Conservation (phyloP, 495 filamentous ascomycete species). For the Diplogelasinospora grovesii region DNA sequence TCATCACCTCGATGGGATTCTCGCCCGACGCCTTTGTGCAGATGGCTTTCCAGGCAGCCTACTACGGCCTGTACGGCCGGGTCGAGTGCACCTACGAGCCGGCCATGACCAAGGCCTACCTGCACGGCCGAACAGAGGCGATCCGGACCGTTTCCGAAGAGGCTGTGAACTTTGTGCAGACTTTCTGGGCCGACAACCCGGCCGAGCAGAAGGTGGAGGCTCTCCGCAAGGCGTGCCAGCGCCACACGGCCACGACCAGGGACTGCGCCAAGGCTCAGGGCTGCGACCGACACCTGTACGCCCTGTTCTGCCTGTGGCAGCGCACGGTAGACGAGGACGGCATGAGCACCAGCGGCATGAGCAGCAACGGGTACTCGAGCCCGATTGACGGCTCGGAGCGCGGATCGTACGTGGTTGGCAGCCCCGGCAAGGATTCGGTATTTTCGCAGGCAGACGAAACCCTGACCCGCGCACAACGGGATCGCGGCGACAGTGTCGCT, state of each 20-base stretch:
- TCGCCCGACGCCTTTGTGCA: conserved; percentile 97
- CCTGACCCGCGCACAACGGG: conserved; percentile 22
- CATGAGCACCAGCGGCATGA: conserved; percentile 44
- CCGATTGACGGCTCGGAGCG: conserved; percentile 46
- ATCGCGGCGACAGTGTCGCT: conserved; percentile 31
- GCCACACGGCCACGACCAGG: conserved; percentile 71
- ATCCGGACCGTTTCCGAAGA: conserved; percentile 80
- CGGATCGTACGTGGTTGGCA: conserved; percentile 44
- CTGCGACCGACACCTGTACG: conserved; percentile 91
- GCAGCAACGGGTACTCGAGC: conserved; percentile 52
- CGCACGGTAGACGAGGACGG: conserved; percentile 71
- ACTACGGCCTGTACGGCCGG: conserved; percentile 93
- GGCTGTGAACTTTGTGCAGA: conserved; percentile 76
- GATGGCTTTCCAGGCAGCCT: conserved; percentile 98
- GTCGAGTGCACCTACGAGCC: conserved; percentile 96
- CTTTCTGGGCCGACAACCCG: conserved; percentile 91
- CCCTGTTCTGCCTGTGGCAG: conserved; percentile 93
- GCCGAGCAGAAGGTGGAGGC: conserved; percentile 76
- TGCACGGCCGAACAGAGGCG: conserved; percentile 92
- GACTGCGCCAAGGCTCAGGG: conserved; percentile 88
- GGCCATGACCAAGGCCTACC: conserved; percentile 92
- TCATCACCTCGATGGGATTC: conserved; percentile 94
- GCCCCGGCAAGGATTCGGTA: conserved; percentile 36
- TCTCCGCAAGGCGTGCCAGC: conserved; percentile 73
- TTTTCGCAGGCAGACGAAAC: conserved; percentile 2